phyloP scores from a whole-genome alignment of 2,329 filamentous ascomycete genomes.

The Fusarium sp. region DNA sequence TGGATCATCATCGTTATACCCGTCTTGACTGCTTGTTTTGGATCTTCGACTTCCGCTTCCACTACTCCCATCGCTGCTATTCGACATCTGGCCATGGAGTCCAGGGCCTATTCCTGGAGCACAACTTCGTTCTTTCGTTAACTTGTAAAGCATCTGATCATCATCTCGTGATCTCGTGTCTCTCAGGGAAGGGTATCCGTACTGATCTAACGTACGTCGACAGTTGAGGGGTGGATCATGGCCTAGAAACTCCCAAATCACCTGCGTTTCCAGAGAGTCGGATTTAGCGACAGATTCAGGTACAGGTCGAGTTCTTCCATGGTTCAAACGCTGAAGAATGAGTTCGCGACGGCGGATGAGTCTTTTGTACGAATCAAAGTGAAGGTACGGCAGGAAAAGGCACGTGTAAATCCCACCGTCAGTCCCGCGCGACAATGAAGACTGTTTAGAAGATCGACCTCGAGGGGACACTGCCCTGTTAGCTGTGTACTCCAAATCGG shows the following conservation, averaged over 20 bases:
- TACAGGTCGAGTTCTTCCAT: slow-evolving; percentile 68
- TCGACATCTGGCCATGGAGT: slow-evolving; percentile 50
- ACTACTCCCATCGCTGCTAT: slow-evolving; percentile 45
- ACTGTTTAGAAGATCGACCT: slow-evolving; percentile 46
- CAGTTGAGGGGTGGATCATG: slow-evolving; percentile 72
- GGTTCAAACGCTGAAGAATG: slow-evolving; percentile 63
- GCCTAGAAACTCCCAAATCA: slow-evolving; percentile 73
- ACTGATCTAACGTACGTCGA: slow-evolving; percentile 72
- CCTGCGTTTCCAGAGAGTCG: slow-evolving; percentile 67
- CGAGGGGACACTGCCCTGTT: slow-evolving; percentile 53
- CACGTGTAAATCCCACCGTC: slow-evolving; percentile 58
- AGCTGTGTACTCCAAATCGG: not conserved
- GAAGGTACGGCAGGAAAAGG: slow-evolving; percentile 69
- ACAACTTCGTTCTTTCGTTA: slow-evolving; percentile 63
- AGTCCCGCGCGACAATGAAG: slow-evolving; percentile 48
- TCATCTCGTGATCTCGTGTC: slow-evolving; percentile 72
- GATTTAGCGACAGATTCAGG: slow-evolving; percentile 65
- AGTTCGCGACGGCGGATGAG: slow-evolving; percentile 68
- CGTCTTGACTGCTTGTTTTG: slow-evolving; percentile 48
- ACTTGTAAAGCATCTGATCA: slow-evolving; percentile 76
- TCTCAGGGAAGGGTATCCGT: slow-evolving; percentile 70
- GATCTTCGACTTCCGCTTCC: slow-evolving; percentile 45
- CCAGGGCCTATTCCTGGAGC: slow-evolving; percentile 38
- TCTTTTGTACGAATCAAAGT: slow-evolving; percentile 73
- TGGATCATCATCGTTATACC: slow-evolving; percentile 49